A percentile compares a stretch with the other conserved stretches of the same genome.
Evolutionary conservation across 1,284 basidiomycete species (phyloP).

Genomic region (Athelia sp.): DNA sequence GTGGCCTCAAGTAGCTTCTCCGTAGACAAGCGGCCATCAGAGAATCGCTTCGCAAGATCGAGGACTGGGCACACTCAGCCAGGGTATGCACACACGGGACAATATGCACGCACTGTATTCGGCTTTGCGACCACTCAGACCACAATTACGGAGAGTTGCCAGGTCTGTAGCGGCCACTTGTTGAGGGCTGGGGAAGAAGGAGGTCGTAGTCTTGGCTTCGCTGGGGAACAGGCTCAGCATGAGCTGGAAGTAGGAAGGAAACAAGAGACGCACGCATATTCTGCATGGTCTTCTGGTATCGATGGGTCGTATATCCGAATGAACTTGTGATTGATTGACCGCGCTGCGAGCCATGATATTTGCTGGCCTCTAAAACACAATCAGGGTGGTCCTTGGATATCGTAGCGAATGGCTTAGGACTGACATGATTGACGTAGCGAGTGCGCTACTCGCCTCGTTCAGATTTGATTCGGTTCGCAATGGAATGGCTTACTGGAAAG

Average conservation of each 20-base stretch:
- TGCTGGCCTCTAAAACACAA: conserved; percentile 65
- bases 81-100: no score
- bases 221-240: background rate
- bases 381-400: conserved; percentile 2
- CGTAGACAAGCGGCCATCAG: conserved; percentile 72
- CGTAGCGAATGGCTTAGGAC: conserved; percentile 10
- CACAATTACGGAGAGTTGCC: conserved; percentile 59
- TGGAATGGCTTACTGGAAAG: conserved; percentile 51
- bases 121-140: conserved; percentile 76
- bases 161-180: conserved; percentile 62
- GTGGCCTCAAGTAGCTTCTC: conserved; percentile 63
- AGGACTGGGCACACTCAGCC: conserved; percentile 46
- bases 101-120: conserved; percentile 84
- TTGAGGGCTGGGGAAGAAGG: conserved; percentile 67
- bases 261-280: conserved; percentile 36
- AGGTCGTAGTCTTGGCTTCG: conserved; percentile 13
- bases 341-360: conserved; percentile 88
- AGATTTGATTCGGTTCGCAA: background rate
- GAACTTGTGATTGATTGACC: conserved; percentile 84
- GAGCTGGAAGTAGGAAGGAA: background rate
- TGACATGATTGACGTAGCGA: conserved; percentile 65
- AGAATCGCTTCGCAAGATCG: conserved; percentile 74
- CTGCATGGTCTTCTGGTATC: conserved; percentile 60
- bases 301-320: conserved; percentile 68
- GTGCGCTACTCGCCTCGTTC: conserved; percentile 35